Evolutionary conservation across 768 basidiomycete species (phyloP).

Genomic region (Naganishia vishniacii): DNA sequence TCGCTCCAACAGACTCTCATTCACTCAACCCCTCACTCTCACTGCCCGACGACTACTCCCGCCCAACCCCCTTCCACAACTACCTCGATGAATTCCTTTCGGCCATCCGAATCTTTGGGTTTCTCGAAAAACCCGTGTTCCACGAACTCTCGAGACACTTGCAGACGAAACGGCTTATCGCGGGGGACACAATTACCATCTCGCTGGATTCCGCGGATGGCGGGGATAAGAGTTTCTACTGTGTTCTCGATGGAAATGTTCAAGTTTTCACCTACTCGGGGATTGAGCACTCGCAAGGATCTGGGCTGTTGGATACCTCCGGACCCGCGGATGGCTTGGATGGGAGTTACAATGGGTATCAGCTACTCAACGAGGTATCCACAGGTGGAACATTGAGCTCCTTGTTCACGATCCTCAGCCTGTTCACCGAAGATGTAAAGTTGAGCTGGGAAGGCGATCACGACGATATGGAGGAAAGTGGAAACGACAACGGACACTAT

Average conservation of each 20-base stretch:
- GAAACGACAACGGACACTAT: conserved; percentile 7
- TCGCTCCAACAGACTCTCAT: conserved; percentile 27
- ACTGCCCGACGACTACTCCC: conserved; percentile 50
- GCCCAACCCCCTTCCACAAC: conserved; percentile 74
- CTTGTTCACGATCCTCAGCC: conserved; percentile 88
- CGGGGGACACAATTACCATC: conserved; percentile 86
- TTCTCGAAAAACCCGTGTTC: conserved; percentile 96
- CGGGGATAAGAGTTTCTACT: conserved; percentile 79
- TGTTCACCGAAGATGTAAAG: conserved; percentile 78
- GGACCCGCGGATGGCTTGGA: conserved; percentile 10
- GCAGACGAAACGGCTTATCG: conserved; percentile 89
- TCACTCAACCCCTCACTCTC: conserved; percentile 26
- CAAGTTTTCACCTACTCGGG: conserved; percentile 60
- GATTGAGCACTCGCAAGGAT: conserved; percentile 28
- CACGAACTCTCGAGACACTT: conserved; percentile 94
- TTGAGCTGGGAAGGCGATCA: conserved; percentile 70
- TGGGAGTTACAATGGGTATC: conserved; percentile 75
- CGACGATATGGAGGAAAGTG: conserved; percentile 23
- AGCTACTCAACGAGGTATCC: conserved; percentile 91
- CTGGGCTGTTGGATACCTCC: conserved; percentile 60
- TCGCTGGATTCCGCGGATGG: conserved; percentile 60
- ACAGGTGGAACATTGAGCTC: conserved; percentile 92
- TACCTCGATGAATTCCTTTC: conserved; percentile 96
- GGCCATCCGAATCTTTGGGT: conserved; percentile 94
- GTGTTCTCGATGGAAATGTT: conserved; percentile 94